These are phyloP conservation scores for Scutellaria barbata DNA, from an alignment of 257 asterid genomes.

Conservation along the genomic window DNA sequence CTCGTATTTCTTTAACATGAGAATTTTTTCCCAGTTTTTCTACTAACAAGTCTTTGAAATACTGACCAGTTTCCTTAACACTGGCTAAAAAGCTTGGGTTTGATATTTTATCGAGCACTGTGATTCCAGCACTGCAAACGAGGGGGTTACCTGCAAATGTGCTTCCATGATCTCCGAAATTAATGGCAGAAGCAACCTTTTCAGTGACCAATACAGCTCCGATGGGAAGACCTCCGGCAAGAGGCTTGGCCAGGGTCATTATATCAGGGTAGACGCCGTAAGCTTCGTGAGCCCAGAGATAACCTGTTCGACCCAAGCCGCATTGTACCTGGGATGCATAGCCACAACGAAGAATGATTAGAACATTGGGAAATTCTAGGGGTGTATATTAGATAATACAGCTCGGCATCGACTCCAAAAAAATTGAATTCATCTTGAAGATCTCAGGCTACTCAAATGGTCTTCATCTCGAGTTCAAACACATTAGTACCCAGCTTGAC, in stretches of 20 bases:
- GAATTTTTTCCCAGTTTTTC: constrained; percentile 60
- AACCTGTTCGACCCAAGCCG: constrained; percentile 87
- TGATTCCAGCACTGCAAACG: constrained; percentile 77
- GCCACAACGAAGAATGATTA: background rate
- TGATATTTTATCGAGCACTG: constrained; percentile 81
- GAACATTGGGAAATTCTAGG: background rate
- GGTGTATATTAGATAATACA: no score
- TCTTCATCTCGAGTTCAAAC: no score
- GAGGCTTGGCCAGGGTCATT: constrained; percentile 97
- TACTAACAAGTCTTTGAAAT: constrained; percentile 58
- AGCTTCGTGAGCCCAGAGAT: constrained; percentile 93
- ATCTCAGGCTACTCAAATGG: no score
- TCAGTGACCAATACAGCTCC: constrained; percentile 84
- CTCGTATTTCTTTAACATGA: constrained; percentile 82
- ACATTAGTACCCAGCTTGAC: no score
- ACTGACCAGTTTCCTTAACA: constrained; percentile 70
- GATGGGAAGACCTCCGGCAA: constrained; percentile 96
- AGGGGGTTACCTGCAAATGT: constrained; percentile 98
- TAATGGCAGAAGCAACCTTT: constrained; percentile 70
- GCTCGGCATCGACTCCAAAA: no score
- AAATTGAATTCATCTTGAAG: no score
- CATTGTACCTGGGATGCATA: constrained; percentile 73
- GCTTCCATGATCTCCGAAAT: constrained; percentile 93
- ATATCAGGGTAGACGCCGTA: constrained; percentile 77
- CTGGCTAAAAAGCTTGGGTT: constrained; percentile 58